Conservation (phyloP, 163 green algal species). For the Scenedesmus sp. region DNA sequence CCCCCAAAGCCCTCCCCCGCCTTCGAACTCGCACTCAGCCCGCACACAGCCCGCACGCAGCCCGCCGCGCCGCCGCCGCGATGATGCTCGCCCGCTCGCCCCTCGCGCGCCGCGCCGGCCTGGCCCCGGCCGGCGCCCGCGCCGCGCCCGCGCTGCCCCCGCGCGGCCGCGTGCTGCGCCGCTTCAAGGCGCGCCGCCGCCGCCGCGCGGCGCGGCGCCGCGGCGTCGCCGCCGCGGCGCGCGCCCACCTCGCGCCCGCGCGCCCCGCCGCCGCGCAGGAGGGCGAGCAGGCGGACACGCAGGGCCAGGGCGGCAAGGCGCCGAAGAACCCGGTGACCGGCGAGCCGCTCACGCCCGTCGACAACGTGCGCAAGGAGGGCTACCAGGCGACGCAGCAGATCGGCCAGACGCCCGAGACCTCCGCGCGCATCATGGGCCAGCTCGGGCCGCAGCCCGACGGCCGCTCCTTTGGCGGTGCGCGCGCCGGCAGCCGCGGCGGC, state of each 20-base stretch:
- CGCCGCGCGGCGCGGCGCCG: no score
- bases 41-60: no score
- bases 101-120: no score
- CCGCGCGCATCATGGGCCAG: conserved; percentile 16
- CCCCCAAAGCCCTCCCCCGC: no score
- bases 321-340: conserved; percentile 46
- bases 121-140: no score
- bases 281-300: conserved; percentile 46
- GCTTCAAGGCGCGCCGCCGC: no score
- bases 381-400: background rate
- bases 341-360: conserved; percentile 34
- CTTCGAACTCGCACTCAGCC: no score
- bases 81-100: no score
- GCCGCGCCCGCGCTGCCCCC: no score
- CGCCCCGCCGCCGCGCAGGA: conserved; percentile 26
- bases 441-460: background rate
- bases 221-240: no score
- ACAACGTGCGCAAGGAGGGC: background rate
- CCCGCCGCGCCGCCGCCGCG: no score
- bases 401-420: background rate
- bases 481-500: background rate
- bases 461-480: conserved; percentile 6
- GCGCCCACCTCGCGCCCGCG: no score
- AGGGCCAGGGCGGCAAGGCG: conserved; percentile 31
- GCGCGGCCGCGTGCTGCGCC: background rate